A percentile compares a stretch with the other conserved stretches of the same genome.
phyloP scores from a whole-genome alignment of 2,329 filamentous ascomycete genomes.

The Lojkania enalia region DNA sequence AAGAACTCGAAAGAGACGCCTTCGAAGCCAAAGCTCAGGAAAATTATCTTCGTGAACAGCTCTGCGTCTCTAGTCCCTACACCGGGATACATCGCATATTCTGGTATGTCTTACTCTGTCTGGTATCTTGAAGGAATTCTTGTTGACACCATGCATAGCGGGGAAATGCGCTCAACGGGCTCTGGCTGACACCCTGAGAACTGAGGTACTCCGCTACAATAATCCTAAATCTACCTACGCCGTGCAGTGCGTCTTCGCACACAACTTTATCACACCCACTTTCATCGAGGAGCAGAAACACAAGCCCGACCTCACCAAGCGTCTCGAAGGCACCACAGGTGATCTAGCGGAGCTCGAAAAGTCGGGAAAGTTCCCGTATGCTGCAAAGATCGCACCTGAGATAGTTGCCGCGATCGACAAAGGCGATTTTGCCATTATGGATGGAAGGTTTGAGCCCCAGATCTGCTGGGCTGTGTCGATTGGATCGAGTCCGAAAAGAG shows the following conservation, averaged over 20 bases:
- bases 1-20: neutral
- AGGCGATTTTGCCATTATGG: slow-evolving; percentile 29
- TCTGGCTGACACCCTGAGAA: slow-evolving; percentile 26
- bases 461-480: slow-evolving; percentile 1
- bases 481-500: slow-evolving; percentile 5
- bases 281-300: slow-evolving; percentile 27
- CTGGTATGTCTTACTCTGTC: neutral
- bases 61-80: neutral
- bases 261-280: slow-evolving; percentile 23
- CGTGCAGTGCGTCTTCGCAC: slow-evolving; percentile 28
- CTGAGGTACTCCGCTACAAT: slow-evolving; percentile 23
- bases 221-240: slow-evolving; percentile 20
- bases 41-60: slow-evolving; percentile 8
- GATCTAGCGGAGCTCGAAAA: slow-evolving; percentile 16
- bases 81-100: slow-evolving; percentile 4
- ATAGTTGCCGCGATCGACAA: slow-evolving; percentile 20
- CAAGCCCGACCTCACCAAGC: slow-evolving; percentile 28
- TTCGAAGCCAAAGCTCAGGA: neutral
- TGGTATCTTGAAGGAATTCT: neutral
- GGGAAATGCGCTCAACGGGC: slow-evolving; percentile 7
- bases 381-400: slow-evolving; percentile 22
- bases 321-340: slow-evolving; percentile 21
- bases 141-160: neutral
- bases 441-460: slow-evolving; percentile 10
- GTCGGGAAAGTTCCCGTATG: slow-evolving; percentile 21